A percentile compares a stretch with the other conserved stretches of the same genome.
These are phyloP conservation scores for Teratosphaeria pseudoeucalypti DNA, from an alignment of 2,329 filamentous ascomycete genomes.

Conservation along the genomic window DNA sequence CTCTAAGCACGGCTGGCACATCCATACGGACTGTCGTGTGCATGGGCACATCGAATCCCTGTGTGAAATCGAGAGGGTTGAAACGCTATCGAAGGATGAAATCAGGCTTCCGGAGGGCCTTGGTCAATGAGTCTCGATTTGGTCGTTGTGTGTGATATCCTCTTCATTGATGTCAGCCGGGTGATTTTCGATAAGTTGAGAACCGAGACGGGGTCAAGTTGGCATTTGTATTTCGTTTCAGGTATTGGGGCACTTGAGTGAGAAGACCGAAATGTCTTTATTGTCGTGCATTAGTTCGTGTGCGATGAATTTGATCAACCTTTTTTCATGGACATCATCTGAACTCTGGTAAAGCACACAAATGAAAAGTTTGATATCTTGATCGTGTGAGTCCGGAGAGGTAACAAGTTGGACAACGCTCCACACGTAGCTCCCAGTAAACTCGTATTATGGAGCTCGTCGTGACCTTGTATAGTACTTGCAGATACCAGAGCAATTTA, in stretches of 20 bases:
- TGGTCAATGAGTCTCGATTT: slow-evolving; percentile 1
- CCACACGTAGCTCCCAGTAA: neutral
- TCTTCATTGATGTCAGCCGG: slow-evolving; percentile 5
- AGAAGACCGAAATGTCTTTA: slow-evolving; percentile 10
- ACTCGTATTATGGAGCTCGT: neutral
- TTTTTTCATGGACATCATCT: neutral
- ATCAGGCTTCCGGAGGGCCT: neutral
- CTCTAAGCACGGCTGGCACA: slow-evolving; percentile 7
- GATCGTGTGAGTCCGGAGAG: neutral
- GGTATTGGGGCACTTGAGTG: slow-evolving; percentile 1
- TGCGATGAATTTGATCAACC: slow-evolving; percentile 6
- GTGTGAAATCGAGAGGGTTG: slow-evolving; percentile 3
- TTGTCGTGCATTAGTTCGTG: slow-evolving; percentile 8
- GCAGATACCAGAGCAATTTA: too few relatives aligned
- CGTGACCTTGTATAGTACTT: too few relatives aligned
- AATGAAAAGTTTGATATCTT: neutral
- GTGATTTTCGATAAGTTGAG: slow-evolving; percentile 7
- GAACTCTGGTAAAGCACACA: neutral
- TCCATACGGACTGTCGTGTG: slow-evolving; percentile 12
- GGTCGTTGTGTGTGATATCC: slow-evolving; percentile 10
- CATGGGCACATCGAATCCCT: neutral
- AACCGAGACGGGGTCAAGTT: slow-evolving; percentile 2
- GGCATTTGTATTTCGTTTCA: slow-evolving; percentile 1
- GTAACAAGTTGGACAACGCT: neutral
- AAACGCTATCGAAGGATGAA: slow-evolving; percentile 4